Conservation (phyloP, 345 rosid species). For the Draba incana region DNA sequence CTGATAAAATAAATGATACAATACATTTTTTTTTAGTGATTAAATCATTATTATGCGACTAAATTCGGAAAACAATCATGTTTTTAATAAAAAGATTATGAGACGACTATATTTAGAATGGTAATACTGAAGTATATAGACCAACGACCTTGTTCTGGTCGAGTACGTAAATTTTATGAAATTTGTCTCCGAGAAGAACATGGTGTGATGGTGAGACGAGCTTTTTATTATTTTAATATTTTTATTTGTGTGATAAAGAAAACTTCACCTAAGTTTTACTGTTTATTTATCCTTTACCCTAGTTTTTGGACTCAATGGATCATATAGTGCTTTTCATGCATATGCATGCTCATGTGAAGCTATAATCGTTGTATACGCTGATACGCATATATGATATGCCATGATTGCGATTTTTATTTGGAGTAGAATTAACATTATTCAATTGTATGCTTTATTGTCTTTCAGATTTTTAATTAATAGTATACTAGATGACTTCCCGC, state of each 20-base stretch:
- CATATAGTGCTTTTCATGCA: constrained; percentile 12
- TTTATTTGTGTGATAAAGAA: constrained; percentile 5
- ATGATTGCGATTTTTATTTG: neutral
- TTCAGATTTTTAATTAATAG: neutral
- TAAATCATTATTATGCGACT: constrained; percentile 10
- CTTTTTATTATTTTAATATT: constrained; percentile 9
- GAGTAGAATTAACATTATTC: neutral
- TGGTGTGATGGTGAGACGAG: constrained; percentile 7
- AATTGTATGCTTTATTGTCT: constrained; percentile 4
- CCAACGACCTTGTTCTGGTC: constrained; percentile 15
- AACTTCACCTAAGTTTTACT: constrained; percentile 34
- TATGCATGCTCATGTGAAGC: constrained; percentile 18
- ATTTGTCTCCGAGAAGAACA: constrained; percentile 26
- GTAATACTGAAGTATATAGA: constrained; percentile 6
- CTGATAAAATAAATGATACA: too few species aligned
- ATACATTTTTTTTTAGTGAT: too few species aligned
- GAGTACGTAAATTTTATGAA: constrained; percentile 27
- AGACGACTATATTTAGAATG: constrained; percentile 18
- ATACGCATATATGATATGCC: neutral
- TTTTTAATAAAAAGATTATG: neutral
- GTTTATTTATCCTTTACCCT: constrained; percentile 33
- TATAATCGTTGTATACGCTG: neutral
- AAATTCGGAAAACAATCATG: neutral
- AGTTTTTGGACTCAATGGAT: constrained; percentile 24
- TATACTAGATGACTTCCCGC: too few species aligned